These are phyloP conservation scores for Tubosaeta brunneosetosa DNA, from an alignment of 768 basidiomycete species.

Conservation along the genomic window DNA sequence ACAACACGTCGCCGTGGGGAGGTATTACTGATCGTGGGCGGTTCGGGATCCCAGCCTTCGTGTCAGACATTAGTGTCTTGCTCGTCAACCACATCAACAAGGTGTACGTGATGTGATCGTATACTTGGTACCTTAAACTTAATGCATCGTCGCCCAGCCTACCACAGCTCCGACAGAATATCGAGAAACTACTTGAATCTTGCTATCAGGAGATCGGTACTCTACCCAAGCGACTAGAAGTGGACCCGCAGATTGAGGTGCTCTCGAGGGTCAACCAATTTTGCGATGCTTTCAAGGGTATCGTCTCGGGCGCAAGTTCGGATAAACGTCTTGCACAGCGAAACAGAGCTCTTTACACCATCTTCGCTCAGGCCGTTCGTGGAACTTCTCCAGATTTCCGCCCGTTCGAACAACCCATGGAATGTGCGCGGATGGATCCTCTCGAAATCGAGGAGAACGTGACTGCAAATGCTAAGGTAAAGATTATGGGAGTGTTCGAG, in stretches of 20 bases:
- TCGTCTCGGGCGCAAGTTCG: conserved; percentile 30
- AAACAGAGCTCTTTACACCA: conserved; percentile 30
- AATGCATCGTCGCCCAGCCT: conserved; percentile 34
- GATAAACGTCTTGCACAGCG: conserved; percentile 36
- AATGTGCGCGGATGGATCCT: conserved; percentile 9
- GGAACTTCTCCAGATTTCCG: conserved; percentile 41
- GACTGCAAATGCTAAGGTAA: not conserved
- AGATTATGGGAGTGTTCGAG: conserved; percentile 28
- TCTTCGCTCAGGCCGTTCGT: conserved; percentile 34
- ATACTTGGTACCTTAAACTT: not conserved
- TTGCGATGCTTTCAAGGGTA: conserved; percentile 35
- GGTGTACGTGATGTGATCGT: conserved; percentile 37
- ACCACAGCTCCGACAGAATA: conserved; percentile 39
- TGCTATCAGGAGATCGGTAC: conserved; percentile 31
- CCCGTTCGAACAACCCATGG: conserved; percentile 19
- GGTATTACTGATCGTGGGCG: conserved; percentile 40
- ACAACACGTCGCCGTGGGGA: conserved; percentile 50
- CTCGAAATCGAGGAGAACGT: conserved; percentile 7
- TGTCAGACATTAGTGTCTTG: conserved; percentile 46
- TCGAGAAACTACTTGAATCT: conserved; percentile 36
- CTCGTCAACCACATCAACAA: conserved; percentile 48
- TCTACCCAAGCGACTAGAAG: conserved; percentile 37
- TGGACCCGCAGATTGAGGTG: conserved; percentile 44
- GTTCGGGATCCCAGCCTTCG: conserved; percentile 53
- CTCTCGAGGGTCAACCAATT: conserved; percentile 42